Conservation (phyloP, 768 basidiomycete species). For the Termitomyces sp. region DNA sequence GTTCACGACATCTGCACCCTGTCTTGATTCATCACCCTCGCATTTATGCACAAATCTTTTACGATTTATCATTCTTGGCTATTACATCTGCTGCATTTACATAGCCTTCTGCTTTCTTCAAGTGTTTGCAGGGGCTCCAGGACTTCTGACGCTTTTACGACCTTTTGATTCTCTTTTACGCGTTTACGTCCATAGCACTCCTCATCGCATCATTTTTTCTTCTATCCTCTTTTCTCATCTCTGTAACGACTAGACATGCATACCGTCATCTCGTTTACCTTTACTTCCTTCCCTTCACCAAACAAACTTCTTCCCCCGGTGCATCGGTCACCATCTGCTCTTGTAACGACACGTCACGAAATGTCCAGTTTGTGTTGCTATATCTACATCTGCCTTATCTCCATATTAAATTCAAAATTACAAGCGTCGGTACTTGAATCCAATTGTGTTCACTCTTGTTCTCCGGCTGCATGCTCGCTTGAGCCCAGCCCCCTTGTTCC, state of each 20-base stretch:
- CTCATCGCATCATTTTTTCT: constrained; percentile 5
- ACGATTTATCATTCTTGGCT: constrained; percentile 23
- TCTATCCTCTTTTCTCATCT: constrained; percentile 18
- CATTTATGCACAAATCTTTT: constrained; percentile 29
- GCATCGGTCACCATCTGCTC: not conserved
- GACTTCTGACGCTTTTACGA: constrained; percentile 16
- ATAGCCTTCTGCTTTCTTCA: constrained; percentile 11
- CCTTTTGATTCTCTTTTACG: constrained; percentile 13
- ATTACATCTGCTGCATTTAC: constrained; percentile 15
- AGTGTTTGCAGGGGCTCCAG: constrained; percentile 5
- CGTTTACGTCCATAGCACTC: constrained; percentile 9
- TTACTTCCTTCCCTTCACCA: constrained; percentile 11
- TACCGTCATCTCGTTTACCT: constrained; percentile 28
- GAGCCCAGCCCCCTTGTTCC: not conserved
- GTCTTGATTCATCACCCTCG: constrained; percentile 22
- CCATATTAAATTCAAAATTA: not conserved
- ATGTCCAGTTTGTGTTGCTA: constrained; percentile 5
- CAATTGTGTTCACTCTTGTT: not conserved
- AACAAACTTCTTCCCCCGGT: not conserved
- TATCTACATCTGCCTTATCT: not conserved
- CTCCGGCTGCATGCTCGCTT: not conserved
- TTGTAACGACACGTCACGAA: constrained; percentile 11
- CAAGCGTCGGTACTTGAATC: not conserved
- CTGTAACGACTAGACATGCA: constrained; percentile 76
- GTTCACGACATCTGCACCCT: constrained; percentile 19